phyloP scores from a whole-genome alignment of 2,329 filamentous ascomycete genomes.

The Hymenotorrendiella dingleyae region DNA sequence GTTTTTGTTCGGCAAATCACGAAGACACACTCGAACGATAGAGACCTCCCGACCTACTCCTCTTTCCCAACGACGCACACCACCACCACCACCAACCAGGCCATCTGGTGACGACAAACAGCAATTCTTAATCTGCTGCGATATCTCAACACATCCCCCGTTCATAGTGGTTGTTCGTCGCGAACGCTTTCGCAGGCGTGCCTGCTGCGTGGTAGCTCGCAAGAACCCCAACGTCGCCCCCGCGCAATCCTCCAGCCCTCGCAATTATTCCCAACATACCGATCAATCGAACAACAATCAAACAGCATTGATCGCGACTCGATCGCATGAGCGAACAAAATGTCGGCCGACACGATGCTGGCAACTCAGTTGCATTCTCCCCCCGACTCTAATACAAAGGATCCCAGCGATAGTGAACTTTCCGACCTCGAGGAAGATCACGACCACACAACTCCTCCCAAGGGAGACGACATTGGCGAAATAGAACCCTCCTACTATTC shows the following conservation, averaged over 20 bases:
- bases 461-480: conserved; percentile 66
- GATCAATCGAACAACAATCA: conserved; percentile 6
- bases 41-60: too few relatives aligned
- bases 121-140: not conserved
- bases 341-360: conserved; percentile 26
- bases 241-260: conserved; percentile 7
- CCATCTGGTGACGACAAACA: not conserved
- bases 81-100: too few relatives aligned
- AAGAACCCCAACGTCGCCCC: conserved; percentile 2
- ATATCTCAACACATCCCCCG: not conserved
- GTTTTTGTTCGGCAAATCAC: too few relatives aligned
- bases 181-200: not conserved
- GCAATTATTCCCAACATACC: conserved; percentile 5
- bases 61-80: too few relatives aligned
- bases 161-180: not conserved
- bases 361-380: conserved; percentile 47
- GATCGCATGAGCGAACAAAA: conserved; percentile 24
- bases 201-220: not conserved
- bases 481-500: conserved; percentile 84
- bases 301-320: conserved; percentile 10
- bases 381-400: conserved; percentile 57
- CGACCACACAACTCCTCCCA: conserved; percentile 30
- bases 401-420: conserved; percentile 57
- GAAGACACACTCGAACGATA: too few relatives aligned
- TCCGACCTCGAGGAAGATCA: conserved; percentile 51